Evolutionary conservation across 2,329 filamentous ascomycete species (phyloP).

Genomic region (Neurospora sp.): DNA sequence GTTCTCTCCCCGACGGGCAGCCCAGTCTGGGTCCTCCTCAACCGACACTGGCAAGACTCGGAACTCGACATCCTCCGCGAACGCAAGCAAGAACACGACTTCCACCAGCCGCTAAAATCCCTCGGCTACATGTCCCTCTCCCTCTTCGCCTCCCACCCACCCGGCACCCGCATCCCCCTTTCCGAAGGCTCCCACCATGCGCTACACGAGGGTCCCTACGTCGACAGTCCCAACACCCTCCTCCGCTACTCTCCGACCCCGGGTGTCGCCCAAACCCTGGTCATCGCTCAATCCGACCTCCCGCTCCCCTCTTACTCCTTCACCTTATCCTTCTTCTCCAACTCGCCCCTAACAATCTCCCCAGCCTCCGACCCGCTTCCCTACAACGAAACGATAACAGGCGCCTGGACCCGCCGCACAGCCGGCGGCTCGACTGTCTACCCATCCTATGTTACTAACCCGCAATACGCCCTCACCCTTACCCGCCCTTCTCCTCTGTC

Average conservation of each 20-base stretch:
- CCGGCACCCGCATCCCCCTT: slow-evolving; percentile 63
- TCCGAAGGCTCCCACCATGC: slow-evolving; percentile 48
- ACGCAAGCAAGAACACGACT: slow-evolving; percentile 16
- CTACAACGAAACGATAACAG: slow-evolving; percentile 47
- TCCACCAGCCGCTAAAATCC: slow-evolving; percentile 32
- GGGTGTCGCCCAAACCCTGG: slow-evolving; percentile 41
- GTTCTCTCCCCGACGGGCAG: slow-evolving; percentile 49
- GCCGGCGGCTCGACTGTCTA: slow-evolving; percentile 79
- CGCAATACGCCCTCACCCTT: slow-evolving; percentile 67
- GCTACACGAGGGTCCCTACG: slow-evolving; percentile 69
- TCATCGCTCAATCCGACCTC: slow-evolving; percentile 60
- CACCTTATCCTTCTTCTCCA: slow-evolving; percentile 75
- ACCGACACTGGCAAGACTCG: slow-evolving; percentile 70
- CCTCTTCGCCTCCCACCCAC: slow-evolving; percentile 52
- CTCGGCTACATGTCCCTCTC: slow-evolving; percentile 83
- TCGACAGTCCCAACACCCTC: slow-evolving; percentile 88
- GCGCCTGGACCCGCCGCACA: slow-evolving; percentile 67
- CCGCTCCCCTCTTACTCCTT: slow-evolving; percentile 70
- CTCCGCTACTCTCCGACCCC: slow-evolving; percentile 55
- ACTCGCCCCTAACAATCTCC: slow-evolving; percentile 47
- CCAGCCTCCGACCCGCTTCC: slow-evolving; percentile 52
- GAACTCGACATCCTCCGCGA: slow-evolving; percentile 48
- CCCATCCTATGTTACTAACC: slow-evolving; percentile 71
- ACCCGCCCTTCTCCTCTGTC: slow-evolving; percentile 50
- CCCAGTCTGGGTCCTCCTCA: slow-evolving; percentile 74